Evolutionary conservation across 2,329 filamentous ascomycete species (phyloP).

Genomic region (Sarocladium strictum): DNA sequence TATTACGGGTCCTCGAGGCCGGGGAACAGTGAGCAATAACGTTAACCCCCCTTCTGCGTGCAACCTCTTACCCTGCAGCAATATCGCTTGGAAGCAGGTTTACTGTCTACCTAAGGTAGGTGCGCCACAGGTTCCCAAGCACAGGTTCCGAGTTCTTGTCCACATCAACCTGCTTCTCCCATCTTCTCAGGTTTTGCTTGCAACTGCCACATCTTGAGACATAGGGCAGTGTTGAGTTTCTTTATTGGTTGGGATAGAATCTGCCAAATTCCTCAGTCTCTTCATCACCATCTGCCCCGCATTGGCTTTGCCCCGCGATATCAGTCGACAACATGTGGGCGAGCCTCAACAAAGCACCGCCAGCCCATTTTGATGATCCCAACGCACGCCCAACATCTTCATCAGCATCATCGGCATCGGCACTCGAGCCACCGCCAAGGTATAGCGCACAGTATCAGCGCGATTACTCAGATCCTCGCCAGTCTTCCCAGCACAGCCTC

Average conservation of each 20-base stretch:
- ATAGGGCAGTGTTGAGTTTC: too few species aligned
- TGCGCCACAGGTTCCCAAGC: too few species aligned
- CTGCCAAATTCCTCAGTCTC: too few species aligned
- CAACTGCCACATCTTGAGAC: too few species aligned
- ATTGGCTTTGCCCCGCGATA: not conserved
- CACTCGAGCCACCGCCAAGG: not conserved
- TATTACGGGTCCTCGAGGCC: too few species aligned
- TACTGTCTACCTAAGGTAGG: too few species aligned
- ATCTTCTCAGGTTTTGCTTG: too few species aligned
- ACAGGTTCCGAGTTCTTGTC: too few species aligned
- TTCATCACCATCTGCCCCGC: not conserved
- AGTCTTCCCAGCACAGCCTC: conserved; percentile 3
- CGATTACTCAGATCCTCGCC: not conserved
- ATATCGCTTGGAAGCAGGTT: not conserved
- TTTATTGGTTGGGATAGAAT: too few species aligned
- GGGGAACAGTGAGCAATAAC: too few species aligned
- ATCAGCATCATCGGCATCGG: not conserved
- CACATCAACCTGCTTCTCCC: too few species aligned
- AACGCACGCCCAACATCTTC: not conserved
- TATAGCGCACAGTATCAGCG: not conserved
- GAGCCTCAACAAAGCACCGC: conserved; percentile 8
- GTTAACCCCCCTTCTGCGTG: not conserved
- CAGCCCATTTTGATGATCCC: not conserved
- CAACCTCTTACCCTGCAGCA: not conserved
- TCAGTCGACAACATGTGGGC: not conserved